Conservation (phyloP, 495 filamentous ascomycete species). For the Penicillium pulvis region DNA sequence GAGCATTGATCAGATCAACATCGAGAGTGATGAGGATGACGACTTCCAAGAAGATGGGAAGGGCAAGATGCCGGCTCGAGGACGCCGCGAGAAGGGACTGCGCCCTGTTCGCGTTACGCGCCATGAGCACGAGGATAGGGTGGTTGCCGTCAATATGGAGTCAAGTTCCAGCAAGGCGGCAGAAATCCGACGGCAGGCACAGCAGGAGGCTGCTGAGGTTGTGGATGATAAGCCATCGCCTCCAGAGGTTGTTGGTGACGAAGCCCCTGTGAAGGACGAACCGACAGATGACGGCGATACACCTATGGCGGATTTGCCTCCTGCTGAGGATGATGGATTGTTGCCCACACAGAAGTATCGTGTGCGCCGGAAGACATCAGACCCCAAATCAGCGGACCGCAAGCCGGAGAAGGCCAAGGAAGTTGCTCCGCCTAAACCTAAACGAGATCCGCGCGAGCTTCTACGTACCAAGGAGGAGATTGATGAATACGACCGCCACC, state of each 20-base stretch:
- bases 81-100: conserved; percentile 33
- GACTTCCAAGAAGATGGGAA: conserved; percentile 22
- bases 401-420: conserved; percentile 10
- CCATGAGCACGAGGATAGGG: conserved; percentile 53
- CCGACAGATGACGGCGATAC: conserved; percentile 45
- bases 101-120: conserved; percentile 52
- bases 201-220: conserved; percentile 36
- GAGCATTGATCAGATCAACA: conserved; percentile 54
- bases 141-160: conserved; percentile 53
- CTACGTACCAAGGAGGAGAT: conserved; percentile 50
- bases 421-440: conserved; percentile 6
- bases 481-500: conserved; percentile 49
- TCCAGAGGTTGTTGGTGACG: conserved; percentile 17
- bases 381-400: conserved; percentile 17
- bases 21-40: conserved; percentile 43
- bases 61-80: conserved; percentile 43
- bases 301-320: conserved; percentile 38
- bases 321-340: conserved; percentile 40
- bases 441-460: conserved; percentile 36
- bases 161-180: conserved; percentile 50
- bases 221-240: conserved; percentile 28
- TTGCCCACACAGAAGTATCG: conserved; percentile 43
- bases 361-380: conserved; percentile 38
- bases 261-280: conserved; percentile 45
- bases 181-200: conserved; percentile 40